These are phyloP conservation scores for Echinochloa phyllopogon DNA, from an alignment of 176 grass and related monocot genomes.

Conservation along the genomic window DNA sequence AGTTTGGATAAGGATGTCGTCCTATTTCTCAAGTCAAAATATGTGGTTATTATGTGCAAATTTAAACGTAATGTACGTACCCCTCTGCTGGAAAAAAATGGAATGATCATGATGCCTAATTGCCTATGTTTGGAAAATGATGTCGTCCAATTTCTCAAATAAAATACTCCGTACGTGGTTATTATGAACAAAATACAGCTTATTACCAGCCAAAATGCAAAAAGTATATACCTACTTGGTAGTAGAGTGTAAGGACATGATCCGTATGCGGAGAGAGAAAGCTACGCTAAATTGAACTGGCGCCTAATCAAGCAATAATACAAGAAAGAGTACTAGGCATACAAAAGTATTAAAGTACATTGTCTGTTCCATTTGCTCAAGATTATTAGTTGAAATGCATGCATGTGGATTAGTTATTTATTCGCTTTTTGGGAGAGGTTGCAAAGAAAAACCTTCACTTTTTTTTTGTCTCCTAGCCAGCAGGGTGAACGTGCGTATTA, in stretches of 20 bases:
- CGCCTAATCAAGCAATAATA: background rate
- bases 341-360: background rate
- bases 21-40: no score
- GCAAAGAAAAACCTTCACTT: no score
- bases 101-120: background rate
- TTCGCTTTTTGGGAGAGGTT: background rate
- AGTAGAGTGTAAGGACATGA: no score
- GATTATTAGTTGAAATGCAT: background rate
- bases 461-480: background rate
- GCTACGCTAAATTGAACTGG: background rate
- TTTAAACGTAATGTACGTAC: no score
- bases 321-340: background rate
- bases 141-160: background rate
- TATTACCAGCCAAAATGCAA: no score
- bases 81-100: no score
- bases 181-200: no score
- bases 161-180: background rate
- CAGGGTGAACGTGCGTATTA: background rate
- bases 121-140: background rate
- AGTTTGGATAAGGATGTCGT: no score
- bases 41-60: no score
- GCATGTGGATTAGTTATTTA: slow-evolving; percentile 2
- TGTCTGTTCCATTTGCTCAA: background rate
- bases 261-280: background rate
- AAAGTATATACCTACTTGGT: no score